Evolutionary conservation across 768 basidiomycete genomes (phyloP), one percentile per base, ranked within the genome.

Genomic region (Tricholoma bakamatsutake): DNA sequence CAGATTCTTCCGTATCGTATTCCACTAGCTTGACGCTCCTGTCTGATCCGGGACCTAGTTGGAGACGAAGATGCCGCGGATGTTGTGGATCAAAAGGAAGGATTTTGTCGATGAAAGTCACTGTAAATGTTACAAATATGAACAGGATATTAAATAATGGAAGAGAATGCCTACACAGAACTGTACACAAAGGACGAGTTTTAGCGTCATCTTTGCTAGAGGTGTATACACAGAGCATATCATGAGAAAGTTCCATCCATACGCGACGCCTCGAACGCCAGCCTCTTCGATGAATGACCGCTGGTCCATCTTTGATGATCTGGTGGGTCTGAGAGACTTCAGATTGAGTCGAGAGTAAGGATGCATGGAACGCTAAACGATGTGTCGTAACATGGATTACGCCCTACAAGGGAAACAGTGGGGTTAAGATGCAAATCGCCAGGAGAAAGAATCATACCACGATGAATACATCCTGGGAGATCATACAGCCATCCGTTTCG

Each of bases 381-480:
- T 86, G 84, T 0, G 82, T 84, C 0, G 85, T 88, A 17, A 87
- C 65, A 64, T 86, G 84, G 15, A 85, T 69, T 31, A 82, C 80
- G 6, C 84, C 82, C 76, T 81, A 46, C 51, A 31, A 10, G 2
- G 17, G 53, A 63, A 57, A 24, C 21, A 24, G 37, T 34, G 54
- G 45, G n/a, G 47, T 17, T 45, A 17, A 39, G 24, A 15, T 17
- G 24, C 10, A 12, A 58, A 15, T 18, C 24, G 17, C 30, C 18
- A 40, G 15, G n/a, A n/a, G n/a, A n/a, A n/a, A n/a, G n/a, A n/a
- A 33, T 9, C 75, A 56, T 13, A 80, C 77, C 52, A 81, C 60
- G n/a, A 81, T 73, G 9, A 76, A 64, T 10, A 80, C 78, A 27
- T 82, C 79, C 42, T 73, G 69, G n/a, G 6, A 48, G 39, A 81